Percentiles rank a stretch among this genome's conserved stretches.
These are phyloP conservation scores for Leucocoprinus sp. DNA, from an alignment of 768 basidiomycete genomes.

Conservation along the genomic window DNA sequence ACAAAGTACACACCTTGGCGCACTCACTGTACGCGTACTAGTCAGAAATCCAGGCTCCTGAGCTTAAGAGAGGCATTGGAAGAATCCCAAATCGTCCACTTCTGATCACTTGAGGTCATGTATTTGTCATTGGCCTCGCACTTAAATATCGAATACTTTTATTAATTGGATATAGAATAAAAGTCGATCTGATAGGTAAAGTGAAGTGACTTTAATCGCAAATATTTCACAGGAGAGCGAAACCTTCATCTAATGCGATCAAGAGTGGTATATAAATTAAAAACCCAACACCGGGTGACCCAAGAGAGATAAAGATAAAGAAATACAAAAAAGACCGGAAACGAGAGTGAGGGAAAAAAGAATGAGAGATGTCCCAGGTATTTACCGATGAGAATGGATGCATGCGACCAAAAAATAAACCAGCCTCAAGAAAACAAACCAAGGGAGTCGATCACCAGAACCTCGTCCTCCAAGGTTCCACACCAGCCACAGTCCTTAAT, in stretches of 20 bases:
- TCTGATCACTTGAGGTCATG: conserved; percentile 2
- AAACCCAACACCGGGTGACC: no score
- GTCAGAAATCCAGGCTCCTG: background rate
- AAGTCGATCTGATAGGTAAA: no score
- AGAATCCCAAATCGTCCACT: background rate
- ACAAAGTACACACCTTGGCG: background rate
- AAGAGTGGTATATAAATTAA: no score
- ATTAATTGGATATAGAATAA: no score
- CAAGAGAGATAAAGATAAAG: no score
- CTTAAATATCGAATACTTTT: background rate
- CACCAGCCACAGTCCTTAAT: conserved; percentile 23
- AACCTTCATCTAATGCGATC: no score
- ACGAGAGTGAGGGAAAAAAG: no score
- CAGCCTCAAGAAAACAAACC: background rate
- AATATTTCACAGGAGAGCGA: no score
- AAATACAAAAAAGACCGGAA: no score
- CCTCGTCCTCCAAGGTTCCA: conserved; percentile 22
- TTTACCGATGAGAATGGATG: background rate
- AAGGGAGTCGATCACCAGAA: conserved; percentile 19
- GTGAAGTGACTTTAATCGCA: no score
- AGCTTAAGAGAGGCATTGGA: background rate
- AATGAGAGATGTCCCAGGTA: no score
- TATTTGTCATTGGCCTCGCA: background rate
- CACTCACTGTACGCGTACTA: background rate
- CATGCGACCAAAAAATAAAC: no score